phyloP scores from a whole-genome alignment of 495 filamentous ascomycete species.

The Oidiodendron maius region DNA sequence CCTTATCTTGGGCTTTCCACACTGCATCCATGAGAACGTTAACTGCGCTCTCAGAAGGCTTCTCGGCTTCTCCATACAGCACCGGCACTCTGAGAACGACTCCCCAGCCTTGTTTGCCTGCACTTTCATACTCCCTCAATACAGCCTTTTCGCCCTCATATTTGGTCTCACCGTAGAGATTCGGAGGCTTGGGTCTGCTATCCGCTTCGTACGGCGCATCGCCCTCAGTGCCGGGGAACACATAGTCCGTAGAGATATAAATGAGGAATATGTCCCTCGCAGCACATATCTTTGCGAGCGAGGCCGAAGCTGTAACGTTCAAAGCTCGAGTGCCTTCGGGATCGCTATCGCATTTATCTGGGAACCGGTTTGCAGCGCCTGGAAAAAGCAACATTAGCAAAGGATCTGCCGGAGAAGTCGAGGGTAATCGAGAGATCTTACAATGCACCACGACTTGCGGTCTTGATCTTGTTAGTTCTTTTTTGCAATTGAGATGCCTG shows the following conservation, averaged over 20 bases:
- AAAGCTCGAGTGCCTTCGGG: conserved; percentile 67
- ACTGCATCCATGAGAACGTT: conserved; percentile 74
- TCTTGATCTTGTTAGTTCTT: conserved; percentile 35
- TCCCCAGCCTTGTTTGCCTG: conserved; percentile 44
- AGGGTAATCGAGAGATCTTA: no score
- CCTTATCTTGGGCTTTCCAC: conserved; percentile 57
- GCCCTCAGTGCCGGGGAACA: conserved; percentile 77
- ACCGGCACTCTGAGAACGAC: conserved; percentile 83
- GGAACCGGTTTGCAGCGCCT: conserved; percentile 90
- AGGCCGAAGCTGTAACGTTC: conserved; percentile 66
- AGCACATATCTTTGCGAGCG: conserved; percentile 61
- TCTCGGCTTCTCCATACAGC: conserved; percentile 65
- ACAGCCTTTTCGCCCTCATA: conserved; percentile 76
- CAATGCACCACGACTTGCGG: conserved; percentile 83
- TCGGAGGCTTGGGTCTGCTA: conserved; percentile 61
- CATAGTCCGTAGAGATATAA: conserved; percentile 95
- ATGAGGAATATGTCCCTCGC: conserved; percentile 62
- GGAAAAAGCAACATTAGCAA: conserved; percentile 4
- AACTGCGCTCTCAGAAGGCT: conserved; percentile 71
- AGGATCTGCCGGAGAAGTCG: no score
- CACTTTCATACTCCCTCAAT: conserved; percentile 47
- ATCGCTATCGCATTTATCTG: conserved; percentile 76
- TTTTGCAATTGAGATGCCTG: background rate
- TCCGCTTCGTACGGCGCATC: conserved; percentile 77
- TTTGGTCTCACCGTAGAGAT: conserved; percentile 86